Evolutionary conservation across 306 rosid genomes (phyloP), one percentile per base, ranked within the genome.

Genomic region (Heteromeles arbutifolia): DNA sequence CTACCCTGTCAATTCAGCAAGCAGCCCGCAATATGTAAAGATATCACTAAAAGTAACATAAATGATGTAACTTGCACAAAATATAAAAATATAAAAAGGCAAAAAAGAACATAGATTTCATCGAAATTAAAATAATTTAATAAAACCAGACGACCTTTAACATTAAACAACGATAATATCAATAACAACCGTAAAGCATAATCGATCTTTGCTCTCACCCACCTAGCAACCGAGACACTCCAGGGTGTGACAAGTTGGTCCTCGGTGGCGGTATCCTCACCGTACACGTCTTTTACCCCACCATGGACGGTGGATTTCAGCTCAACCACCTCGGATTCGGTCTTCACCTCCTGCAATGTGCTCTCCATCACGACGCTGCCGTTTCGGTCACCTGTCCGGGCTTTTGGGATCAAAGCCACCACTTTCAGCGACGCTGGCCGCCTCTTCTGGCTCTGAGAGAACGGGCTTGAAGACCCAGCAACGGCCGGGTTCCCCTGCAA

Each of bases 181-280:
- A 67, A 17, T 5, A 62, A 26, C 37, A 43, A 63, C 25, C 72
- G 2, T 6, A 61, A 61, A 12, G 64, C 19, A 32, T 31, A 26
- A 7, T 22, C 28, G 31, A 31, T 39, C 39, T 73, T 8, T 58
- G 50, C 32, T 15, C 80, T 65, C 70, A 92, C 98, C 70, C 70
- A 95, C 98, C 97, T 89, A 2, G 98, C 97, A 75, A 95, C 93
- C 59, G 97, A 90, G 62, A 90, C 70, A 81, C 79, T 86, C 98
- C 98, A 95, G 11, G 98, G 98, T 9, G 98, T 95, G 74, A 95
- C 82, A 62, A 65, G 21, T 77, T 86, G 93, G 43, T 92, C 97
- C 83, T 90, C 93, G 14, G 93, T 84, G 82, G 97, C 96, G 45
- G 66, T 78, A 67, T 90, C 96, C 41, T 91, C 94, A 29, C 88